These are phyloP conservation scores for Colletotrichum tanaceti DNA, from an alignment of 2,329 filamentous ascomycete species.

Conservation along the genomic window DNA sequence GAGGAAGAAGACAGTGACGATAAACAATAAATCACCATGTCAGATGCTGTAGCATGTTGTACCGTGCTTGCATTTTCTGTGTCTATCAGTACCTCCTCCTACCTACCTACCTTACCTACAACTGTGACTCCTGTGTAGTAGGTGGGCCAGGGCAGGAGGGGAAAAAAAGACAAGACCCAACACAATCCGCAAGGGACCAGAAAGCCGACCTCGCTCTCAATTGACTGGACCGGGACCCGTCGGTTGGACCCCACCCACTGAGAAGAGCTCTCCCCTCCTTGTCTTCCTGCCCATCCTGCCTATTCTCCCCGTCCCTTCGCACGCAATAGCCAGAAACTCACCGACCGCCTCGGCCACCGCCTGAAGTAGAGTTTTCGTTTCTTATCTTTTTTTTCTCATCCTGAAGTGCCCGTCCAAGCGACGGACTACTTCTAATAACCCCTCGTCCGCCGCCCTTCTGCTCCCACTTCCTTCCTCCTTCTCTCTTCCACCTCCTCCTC, in stretches of 20 bases:
- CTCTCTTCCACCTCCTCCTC: neutral
- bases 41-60: neutral
- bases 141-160: neutral
- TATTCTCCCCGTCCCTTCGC: constrained; percentile 23
- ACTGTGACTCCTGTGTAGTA: too few relatives aligned
- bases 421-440: constrained; percentile 35
- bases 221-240: constrained; percentile 28
- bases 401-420: constrained; percentile 12
- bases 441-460: constrained; percentile 31
- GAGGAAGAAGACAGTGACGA: neutral
- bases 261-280: constrained; percentile 13
- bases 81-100: too few relatives aligned
- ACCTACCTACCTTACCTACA: too few relatives aligned
- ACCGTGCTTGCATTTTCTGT: too few relatives aligned
- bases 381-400: neutral
- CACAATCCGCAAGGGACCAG: neutral
- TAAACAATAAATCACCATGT: neutral
- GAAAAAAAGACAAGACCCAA: too few relatives aligned
- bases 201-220: constrained; percentile 38
- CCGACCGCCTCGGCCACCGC: constrained; percentile 34
- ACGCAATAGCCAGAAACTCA: constrained; percentile 38
- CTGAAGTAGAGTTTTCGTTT: constrained; percentile 31
- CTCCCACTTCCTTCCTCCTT: neutral
- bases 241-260: constrained; percentile 30
- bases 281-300: constrained; percentile 1